A percentile compares a stretch with the other conserved stretches of the same genome.
Conservation (phyloP, 805 yeast species). For the Metahyphopichia silvanorum region DNA sequence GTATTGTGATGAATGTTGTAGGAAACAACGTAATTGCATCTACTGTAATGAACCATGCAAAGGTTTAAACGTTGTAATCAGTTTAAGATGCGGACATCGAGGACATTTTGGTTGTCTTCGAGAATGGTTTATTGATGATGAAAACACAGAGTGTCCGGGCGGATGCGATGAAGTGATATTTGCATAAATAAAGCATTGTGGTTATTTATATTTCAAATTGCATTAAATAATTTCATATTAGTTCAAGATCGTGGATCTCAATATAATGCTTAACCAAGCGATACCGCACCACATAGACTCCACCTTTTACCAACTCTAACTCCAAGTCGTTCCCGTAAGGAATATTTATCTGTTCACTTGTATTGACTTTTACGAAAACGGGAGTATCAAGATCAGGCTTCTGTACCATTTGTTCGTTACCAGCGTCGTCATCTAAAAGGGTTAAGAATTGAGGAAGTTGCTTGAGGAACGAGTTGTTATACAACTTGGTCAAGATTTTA, state of each 20-base stretch:
- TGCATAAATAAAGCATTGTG: background rate
- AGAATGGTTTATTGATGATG: slow-evolving; percentile 69
- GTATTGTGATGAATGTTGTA: slow-evolving; percentile 77
- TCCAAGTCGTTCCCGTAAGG: slow-evolving; percentile 40
- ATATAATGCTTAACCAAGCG: slow-evolving; percentile 33
- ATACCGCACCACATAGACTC: slow-evolving; percentile 75
- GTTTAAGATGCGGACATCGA: slow-evolving; percentile 77
- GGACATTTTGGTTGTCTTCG: slow-evolving; percentile 80
- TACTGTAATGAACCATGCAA: slow-evolving; percentile 75
- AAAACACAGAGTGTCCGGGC: slow-evolving; percentile 73
- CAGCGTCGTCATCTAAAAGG: slow-evolving; percentile 68
- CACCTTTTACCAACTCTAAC: slow-evolving; percentile 56
- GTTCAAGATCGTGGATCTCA: slow-evolving; percentile 33
- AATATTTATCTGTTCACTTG: slow-evolving; percentile 23
- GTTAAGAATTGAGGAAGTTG: slow-evolving; percentile 68
- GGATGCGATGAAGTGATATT: slow-evolving; percentile 49
- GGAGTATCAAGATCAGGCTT: slow-evolving; percentile 73
- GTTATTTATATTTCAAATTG: background rate
- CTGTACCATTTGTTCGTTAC: slow-evolving; percentile 66
- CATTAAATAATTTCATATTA: slow-evolving; percentile 20
- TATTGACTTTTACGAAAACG: slow-evolving; percentile 63
- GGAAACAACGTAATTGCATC: slow-evolving; percentile 63
- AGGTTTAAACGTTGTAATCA: slow-evolving; percentile 59
- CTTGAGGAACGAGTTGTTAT: slow-evolving; percentile 62
- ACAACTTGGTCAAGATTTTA: slow-evolving; percentile 58